These are phyloP conservation scores for Cercospora canescens DNA, from an alignment of 2,329 filamentous ascomycete genomes.

Conservation along the genomic window DNA sequence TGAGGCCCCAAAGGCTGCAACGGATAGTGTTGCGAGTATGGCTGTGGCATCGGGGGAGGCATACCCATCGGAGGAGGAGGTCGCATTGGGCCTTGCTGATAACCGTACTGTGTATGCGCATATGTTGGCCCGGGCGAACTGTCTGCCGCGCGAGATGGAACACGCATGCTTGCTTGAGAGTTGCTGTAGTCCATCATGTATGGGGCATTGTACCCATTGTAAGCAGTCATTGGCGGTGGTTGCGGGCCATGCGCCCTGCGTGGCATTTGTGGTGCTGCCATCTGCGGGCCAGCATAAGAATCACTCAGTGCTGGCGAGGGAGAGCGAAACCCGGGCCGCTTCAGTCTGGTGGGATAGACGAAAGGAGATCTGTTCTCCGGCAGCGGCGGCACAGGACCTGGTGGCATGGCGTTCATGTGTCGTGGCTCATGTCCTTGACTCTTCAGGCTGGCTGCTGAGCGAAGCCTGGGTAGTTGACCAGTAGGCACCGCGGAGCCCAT, in stretches of 20 bases:
- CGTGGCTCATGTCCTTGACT: slow-evolving; percentile 39
- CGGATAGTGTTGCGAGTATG: slow-evolving; percentile 21
- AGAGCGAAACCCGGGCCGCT: slow-evolving; percentile 44
- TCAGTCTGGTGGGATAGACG: slow-evolving; percentile 44
- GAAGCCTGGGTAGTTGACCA: slow-evolving; percentile 42
- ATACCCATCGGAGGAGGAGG: slow-evolving; percentile 23
- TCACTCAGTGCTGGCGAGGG: slow-evolving; percentile 49
- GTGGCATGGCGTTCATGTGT: slow-evolving; percentile 31
- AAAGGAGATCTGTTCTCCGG: slow-evolving; percentile 41
- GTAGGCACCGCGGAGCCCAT: slow-evolving; percentile 40
- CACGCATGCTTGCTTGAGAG: slow-evolving; percentile 28
- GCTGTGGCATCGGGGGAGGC: slow-evolving; percentile 23
- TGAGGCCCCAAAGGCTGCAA: slow-evolving; percentile 21
- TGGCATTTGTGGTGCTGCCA: slow-evolving; percentile 27
- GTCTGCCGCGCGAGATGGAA: slow-evolving; percentile 28
- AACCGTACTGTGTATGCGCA: slow-evolving; percentile 30
- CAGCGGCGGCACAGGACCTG: slow-evolving; percentile 34
- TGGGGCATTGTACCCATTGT: slow-evolving; percentile 33
- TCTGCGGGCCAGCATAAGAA: slow-evolving; percentile 31
- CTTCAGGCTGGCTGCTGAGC: slow-evolving; percentile 48
- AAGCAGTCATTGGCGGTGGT: slow-evolving; percentile 28
- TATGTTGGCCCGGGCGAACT: slow-evolving; percentile 28
- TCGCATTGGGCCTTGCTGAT: slow-evolving; percentile 29
- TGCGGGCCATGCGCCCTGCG: slow-evolving; percentile 26
- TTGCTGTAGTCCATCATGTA: slow-evolving; percentile 28